Conservation (phyloP, 2,329 filamentous ascomycete species). For the Colletotrichum lindemuthianum region DNA sequence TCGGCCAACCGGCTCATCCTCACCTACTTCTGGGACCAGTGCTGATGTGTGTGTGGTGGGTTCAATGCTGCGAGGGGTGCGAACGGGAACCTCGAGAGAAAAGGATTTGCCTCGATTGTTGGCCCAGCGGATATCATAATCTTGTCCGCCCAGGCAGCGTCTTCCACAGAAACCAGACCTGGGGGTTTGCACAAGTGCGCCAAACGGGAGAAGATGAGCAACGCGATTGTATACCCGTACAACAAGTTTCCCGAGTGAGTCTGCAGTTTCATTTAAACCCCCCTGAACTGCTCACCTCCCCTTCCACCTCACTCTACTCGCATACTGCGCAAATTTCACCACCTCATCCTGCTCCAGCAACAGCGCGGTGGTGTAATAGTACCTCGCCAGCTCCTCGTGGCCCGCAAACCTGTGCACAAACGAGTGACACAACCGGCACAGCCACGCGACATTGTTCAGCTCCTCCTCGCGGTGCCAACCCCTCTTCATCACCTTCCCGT, state of each 20-base stretch:
- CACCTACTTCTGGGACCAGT: conserved; percentile 47
- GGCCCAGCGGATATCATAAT: conserved; percentile 6
- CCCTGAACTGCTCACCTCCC: conserved; percentile 38
- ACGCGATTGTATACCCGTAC: not conserved
- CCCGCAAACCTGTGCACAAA: conserved; percentile 80
- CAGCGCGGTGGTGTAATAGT: conserved; percentile 78
- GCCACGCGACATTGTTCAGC: conserved; percentile 84
- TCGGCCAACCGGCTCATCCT: not conserved
- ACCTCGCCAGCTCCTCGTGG: conserved; percentile 81
- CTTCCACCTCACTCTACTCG: conserved; percentile 80
- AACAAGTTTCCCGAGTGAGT: too few relatives aligned
- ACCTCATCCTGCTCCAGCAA: conserved; percentile 78
- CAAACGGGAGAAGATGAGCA: not conserved
- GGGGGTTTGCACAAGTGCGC: too few relatives aligned
- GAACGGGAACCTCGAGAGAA: not conserved
- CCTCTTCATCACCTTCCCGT: conserved; percentile 79
- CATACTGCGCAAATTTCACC: conserved; percentile 76
- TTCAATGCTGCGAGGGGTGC: conserved; percentile 11
- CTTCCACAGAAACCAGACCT: not conserved
- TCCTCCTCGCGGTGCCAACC: conserved; percentile 82
- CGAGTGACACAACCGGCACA: conserved; percentile 85
- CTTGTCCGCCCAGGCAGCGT: not conserved
- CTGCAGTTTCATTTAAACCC: not conserved
- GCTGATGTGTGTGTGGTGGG: conserved; percentile 26
- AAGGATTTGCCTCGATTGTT: conserved; percentile 25